These are phyloP conservation scores for Vitis hybrid DNA, from an alignment of 177 flowering plant genomes.

Conservation along the genomic window DNA sequence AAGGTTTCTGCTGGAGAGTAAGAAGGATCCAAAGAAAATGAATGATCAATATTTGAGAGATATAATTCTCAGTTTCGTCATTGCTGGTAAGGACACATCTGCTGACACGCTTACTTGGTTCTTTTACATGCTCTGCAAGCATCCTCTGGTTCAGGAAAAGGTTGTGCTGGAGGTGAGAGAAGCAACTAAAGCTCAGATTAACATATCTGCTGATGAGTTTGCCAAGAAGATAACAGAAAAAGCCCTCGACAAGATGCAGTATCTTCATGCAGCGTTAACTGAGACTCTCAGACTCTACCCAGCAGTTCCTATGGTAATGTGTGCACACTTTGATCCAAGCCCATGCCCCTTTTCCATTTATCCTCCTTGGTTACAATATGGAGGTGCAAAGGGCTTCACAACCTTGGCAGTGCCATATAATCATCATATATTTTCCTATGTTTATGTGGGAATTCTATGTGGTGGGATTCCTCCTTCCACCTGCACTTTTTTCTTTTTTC, in stretches of 20 bases:
- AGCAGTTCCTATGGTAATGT: slow-evolving; percentile 55
- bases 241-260: slow-evolving; percentile 56
- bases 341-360: too few relatives aligned
- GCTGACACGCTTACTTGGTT: slow-evolving; percentile 49
- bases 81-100: slow-evolving; percentile 46
- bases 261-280: slow-evolving; percentile 58
- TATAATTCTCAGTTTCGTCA: slow-evolving; percentile 38
- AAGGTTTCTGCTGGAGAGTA: slow-evolving; percentile 37
- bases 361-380: too few relatives aligned
- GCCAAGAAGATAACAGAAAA: slow-evolving; percentile 31
- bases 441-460: too few relatives aligned
- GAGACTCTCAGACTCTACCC: slow-evolving; percentile 72
- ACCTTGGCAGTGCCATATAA: too few relatives aligned
- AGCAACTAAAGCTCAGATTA: slow-evolving; percentile 11
- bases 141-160: slow-evolving; percentile 46
- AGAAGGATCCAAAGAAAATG: slow-evolving; percentile 32
- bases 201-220: slow-evolving; percentile 17
- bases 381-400: too few relatives aligned
- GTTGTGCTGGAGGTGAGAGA: slow-evolving; percentile 30
- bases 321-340: not conserved
- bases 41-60: slow-evolving; percentile 43
- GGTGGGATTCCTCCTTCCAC: too few relatives aligned
- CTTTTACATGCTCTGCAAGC: slow-evolving; percentile 47
- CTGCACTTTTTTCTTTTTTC: too few relatives aligned
- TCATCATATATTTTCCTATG: too few relatives aligned